Base-by-base conservation (phyloP, 306 rosid species). In the Fragaria ananassa region DNA sequence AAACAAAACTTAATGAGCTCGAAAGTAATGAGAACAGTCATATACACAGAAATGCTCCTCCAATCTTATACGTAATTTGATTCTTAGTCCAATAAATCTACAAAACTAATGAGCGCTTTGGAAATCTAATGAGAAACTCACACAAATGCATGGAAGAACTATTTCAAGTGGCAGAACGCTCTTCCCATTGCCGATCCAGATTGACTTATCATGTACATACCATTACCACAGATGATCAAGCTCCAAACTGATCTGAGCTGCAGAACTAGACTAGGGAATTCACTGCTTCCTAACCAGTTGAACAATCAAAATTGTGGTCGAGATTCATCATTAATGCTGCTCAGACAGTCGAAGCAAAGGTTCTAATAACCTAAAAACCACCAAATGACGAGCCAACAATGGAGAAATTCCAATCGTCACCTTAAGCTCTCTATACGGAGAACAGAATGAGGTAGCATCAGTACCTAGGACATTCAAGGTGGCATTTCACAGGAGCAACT, bases 31-130 rank as follows among this genome's bases (percentile, higher is more conserved):
- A 23, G 57, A 49, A 46, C 61, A 68, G 31, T 56, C 46, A 50
- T 66, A 79, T 71, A 76, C 81, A 79, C 49, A 21, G 23, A 64
- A 70, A 65, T 39, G 70, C 70, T 53, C 78, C 58, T 54, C 27
- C 75, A 57, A 80, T 58, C 80, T 75, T n/a, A 74, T 54, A 76
- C 76, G 78, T 46, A 70, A 71, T 35, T 60, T 54, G 71, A 83
- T 63, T 76, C 49, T 60, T 63, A 65, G 71, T 74, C 80, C 79
- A 81, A 72, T 45, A 67, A 71, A 74, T 75, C 76, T 70, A 78
- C 70, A 81, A 4, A 60, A 27, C 75, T 67, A 58, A 34, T 10
- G 13, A 75, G 46, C 29, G 61, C 68, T 75, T 78, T 58, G 29
- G 62, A 70, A 47, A 49, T 72, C 45, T 68, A 27, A 62, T 63